These are phyloP conservation scores for Ananas comosus DNA, from an alignment of 176 grass and related monocot genomes.

Conservation along the genomic window DNA sequence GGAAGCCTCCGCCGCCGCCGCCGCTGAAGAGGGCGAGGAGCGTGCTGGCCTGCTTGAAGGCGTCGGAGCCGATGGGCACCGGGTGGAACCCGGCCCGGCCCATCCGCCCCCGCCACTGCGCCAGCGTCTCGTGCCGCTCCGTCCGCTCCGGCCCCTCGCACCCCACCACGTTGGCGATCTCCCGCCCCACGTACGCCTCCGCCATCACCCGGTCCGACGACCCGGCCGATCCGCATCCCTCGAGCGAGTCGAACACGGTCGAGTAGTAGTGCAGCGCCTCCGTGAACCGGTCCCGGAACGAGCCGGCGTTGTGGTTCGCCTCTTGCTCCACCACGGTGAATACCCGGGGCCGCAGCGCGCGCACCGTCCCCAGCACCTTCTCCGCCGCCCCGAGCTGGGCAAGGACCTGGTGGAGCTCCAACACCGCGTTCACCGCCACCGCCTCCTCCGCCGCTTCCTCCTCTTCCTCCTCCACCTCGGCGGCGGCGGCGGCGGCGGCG, in stretches of 20 bases:
- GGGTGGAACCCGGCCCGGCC: constrained; percentile 59
- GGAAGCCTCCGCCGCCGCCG: constrained; percentile 74
- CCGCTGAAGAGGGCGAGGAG: constrained; percentile 73
- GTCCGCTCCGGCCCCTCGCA: constrained; percentile 79
- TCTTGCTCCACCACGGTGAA: constrained; percentile 89
- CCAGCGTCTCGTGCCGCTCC: constrained; percentile 87
- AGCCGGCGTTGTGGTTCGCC: constrained; percentile 67
- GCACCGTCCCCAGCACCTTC: constrained; percentile 64
- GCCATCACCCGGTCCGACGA: constrained; percentile 63
- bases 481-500: constrained; percentile 24
- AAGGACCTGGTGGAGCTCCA: constrained; percentile 71
- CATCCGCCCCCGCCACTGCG: constrained; percentile 59
- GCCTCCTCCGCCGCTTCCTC: constrained; percentile 61
- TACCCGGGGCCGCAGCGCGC: constrained; percentile 60
- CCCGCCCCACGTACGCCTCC: constrained; percentile 71
- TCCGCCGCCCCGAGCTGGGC: constrained; percentile 63
- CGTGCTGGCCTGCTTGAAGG: constrained; percentile 91
- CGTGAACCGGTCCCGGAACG: constrained; percentile 75
- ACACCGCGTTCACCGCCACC: constrained; percentile 74
- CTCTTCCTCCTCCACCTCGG: constrained; percentile 59
- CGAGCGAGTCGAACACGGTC: constrained; percentile 93
- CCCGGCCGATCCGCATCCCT: constrained; percentile 23
- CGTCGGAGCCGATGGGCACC: constrained; percentile 81
- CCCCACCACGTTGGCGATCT: constrained; percentile 90
- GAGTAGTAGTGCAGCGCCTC: constrained; percentile 95